Base-by-base conservation (phyloP, 495 filamentous ascomycete species). In the Podospora tetraspora region DNA sequence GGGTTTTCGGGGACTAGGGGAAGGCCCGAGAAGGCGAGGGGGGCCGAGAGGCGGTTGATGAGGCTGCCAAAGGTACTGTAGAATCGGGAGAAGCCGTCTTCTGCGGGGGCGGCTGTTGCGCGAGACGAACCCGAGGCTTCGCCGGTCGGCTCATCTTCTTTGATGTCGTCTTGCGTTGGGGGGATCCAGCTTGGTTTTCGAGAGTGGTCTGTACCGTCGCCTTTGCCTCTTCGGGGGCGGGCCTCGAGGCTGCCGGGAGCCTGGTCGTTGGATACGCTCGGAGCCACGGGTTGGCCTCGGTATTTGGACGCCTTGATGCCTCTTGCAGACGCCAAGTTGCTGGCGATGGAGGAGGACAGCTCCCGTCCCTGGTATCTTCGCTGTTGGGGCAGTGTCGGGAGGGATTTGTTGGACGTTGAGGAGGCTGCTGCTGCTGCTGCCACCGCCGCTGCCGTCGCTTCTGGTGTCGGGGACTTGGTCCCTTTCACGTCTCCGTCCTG, bases 11-110 rank as follows among this genome's bases (percentile, higher is more conserved):
- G 76, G 29, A 82, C 79, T 16, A 99, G 79, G 2, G 96, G 95
- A 3, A 99, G 87, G 3, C 94, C 93, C 13, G 94, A 91, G 78
- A 97, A 98, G 13, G 93, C 94, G 8, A 99, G 82, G 13, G 93
- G 93, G 0, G 93, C 92, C 6, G 94, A 96, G 3, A 99, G 85
- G 62, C 86, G 80, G 62, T 90, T 91, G 72, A 97, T 89, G 24
- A 97, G 84, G 56, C 83, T 89, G 63, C 92, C 93, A 73, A 97
- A 92, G 21, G 90, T 92, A 64, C 85, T 92, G 79, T 97, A 99
- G 74, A 98, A 99, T 64, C 88, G 84, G 34, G 92, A 88, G 75
- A 97, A 99, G 0, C 89, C 84, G 62, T 96, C 93, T 10, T 96
- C 93, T n/a, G 77, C 81, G 0, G 77, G 71, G 57, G 57, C 63